These are phyloP conservation scores for Psophocarpus tetragonolobus DNA, from an alignment of 306 rosid genomes.

Conservation along the genomic window DNA sequence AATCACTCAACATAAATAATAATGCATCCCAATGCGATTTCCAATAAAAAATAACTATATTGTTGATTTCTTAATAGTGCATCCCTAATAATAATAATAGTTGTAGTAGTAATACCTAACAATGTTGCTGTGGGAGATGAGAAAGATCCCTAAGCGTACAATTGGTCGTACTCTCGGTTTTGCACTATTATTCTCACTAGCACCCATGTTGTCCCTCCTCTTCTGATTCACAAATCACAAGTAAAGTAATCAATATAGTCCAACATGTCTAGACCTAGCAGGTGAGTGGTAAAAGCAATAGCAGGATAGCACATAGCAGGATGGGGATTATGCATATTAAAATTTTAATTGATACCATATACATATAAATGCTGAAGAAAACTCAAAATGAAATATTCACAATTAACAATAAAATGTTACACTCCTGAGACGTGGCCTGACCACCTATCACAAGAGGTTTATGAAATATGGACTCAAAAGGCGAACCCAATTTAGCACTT, in stretches of 20 bases:
- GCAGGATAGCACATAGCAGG: no score
- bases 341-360: no score
- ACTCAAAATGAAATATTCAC: no score
- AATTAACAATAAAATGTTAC: no score
- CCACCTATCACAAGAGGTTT: not conserved
- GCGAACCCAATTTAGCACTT: not conserved
- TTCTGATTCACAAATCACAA: not conserved
- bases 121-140: conserved; percentile 70
- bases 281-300: no score
- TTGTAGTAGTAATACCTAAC: conserved; percentile 49
- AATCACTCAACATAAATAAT: not conserved
- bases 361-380: no score
- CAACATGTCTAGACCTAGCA: not conserved
- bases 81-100: not conserved
- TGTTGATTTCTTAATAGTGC: not conserved
- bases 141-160: conserved; percentile 67
- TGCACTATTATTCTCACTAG: conserved; percentile 32
- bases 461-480: not conserved
- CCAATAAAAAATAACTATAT: not conserved
- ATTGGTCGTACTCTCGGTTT: conserved; percentile 60
- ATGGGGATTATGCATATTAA: no score
- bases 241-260: not conserved
- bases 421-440: not conserved
- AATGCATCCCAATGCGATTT: not conserved
- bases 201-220: conserved; percentile 37